A percentile compares a stretch with the other conserved stretches of the same genome.
Conservation (phyloP, 2,329 filamentous ascomycete species). For the Incumbomyces delicatus region DNA sequence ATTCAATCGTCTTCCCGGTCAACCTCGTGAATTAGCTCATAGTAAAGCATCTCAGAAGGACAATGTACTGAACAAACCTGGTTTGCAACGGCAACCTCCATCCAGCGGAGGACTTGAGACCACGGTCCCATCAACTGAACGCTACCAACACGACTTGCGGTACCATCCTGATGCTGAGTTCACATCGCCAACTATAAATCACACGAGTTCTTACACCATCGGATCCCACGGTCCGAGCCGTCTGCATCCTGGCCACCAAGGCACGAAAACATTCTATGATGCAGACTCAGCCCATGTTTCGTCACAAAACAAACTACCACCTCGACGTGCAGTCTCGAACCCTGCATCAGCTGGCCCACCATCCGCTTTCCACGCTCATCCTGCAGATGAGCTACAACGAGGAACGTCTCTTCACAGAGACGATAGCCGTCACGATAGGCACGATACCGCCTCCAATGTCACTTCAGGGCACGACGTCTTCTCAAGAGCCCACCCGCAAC, state of each 20-base stretch:
- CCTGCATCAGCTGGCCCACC: neutral
- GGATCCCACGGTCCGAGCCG: neutral
- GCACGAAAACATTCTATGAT: neutral
- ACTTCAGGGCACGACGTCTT: conserved; percentile 3
- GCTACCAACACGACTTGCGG: neutral
- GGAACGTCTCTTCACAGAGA: neutral
- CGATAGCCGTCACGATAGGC: conserved; percentile 14
- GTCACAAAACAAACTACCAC: neutral
- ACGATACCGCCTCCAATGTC: conserved; percentile 17
- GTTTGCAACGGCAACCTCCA: neutral
- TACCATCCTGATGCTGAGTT: neutral
- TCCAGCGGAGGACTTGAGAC: neutral
- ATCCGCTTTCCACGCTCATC: neutral
- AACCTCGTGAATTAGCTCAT: conserved; percentile 7
- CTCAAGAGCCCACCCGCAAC: conserved; percentile 8
- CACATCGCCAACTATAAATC: neutral
- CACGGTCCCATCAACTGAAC: conserved; percentile 3
- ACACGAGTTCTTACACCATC: conserved; percentile 3
- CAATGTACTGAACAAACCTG: conserved; percentile 3
- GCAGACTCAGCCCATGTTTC: neutral
- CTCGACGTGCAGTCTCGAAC: neutral
- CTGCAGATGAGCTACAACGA: neutral
- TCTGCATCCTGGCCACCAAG: neutral
- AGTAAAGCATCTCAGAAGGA: neutral
- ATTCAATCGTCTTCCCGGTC: conserved; percentile 10